A percentile compares a stretch with the other conserved stretches of the same genome.
Conservation (phyloP, 2,329 filamentous ascomycete species). For the Epichloe gansuensis region DNA sequence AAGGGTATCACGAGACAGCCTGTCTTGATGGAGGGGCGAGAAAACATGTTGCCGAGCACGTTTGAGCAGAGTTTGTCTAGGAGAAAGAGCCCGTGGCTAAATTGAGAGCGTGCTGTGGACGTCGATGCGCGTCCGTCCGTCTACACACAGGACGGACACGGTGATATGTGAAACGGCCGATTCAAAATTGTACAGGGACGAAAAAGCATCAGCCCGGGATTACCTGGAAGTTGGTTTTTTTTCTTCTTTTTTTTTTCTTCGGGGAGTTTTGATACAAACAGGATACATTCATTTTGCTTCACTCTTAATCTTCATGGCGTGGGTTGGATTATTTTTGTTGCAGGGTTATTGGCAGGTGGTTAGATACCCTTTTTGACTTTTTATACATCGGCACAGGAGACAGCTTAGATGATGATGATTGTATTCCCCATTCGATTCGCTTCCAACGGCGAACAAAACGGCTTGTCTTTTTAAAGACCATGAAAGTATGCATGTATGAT, state of each 20-base stretch:
- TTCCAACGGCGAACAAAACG: not conserved
- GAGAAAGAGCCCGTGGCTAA: constrained; percentile 43
- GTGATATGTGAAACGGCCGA: not conserved
- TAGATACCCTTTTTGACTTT: constrained; percentile 8
- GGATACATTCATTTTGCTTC: not conserved
- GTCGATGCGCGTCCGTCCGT: no score
- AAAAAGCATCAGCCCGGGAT: not conserved
- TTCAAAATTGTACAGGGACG: not conserved
- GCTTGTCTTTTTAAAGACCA: not conserved
- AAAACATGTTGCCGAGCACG: constrained; percentile 36
- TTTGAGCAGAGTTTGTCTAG: constrained; percentile 33
- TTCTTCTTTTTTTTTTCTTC: not conserved
- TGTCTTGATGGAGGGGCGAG: constrained; percentile 30
- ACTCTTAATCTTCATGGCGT: not conserved
- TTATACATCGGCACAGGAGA: not conserved
- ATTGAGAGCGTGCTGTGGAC: constrained; percentile 10
- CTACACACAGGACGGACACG: not conserved
- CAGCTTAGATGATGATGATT: not conserved
- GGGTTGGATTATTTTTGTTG: not conserved
- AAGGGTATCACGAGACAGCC: constrained; percentile 20
- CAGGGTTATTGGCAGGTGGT: constrained; percentile 5
- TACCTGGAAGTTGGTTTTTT: not conserved
- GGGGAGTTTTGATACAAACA: not conserved
- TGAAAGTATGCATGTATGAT: not conserved
- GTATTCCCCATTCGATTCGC: not conserved